Conservation (phyloP, 345 rosid species). For the Eutrema yunnanense region DNA sequence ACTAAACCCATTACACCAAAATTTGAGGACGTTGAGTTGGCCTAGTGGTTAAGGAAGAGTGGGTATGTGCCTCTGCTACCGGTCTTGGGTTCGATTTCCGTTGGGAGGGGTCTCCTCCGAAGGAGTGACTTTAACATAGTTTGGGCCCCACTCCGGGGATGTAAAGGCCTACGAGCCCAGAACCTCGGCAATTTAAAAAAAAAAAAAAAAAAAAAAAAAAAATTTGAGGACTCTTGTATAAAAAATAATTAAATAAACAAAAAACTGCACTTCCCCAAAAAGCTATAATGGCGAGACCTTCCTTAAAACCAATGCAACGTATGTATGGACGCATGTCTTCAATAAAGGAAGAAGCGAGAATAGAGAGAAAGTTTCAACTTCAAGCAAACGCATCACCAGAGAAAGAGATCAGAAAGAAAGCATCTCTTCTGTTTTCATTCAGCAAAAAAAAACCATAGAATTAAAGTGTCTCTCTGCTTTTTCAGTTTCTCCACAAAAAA, state of each 20-base stretch:
- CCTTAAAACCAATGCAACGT: constrained; percentile 11
- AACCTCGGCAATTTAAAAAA: no score
- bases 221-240: neutral
- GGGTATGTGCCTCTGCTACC: no score
- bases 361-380: constrained; percentile 1
- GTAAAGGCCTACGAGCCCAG: no score
- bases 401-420: neutral
- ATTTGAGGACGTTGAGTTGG: neutral
- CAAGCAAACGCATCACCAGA: constrained; percentile 9
- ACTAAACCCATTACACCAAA: neutral
- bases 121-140: no score
- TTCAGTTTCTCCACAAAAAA: neutral
- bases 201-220: no score
- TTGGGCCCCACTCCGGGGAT: no score
- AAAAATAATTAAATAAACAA: neutral
- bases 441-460: neutral
- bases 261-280: neutral
- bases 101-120: no score
- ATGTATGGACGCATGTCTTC: constrained; percentile 20
- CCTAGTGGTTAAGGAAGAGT: no score
- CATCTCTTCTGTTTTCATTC: neutral
- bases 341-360: constrained; percentile 6
- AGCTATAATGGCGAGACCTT: constrained; percentile 1
- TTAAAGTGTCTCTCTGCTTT: neutral
- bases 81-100: no score